These are phyloP conservation scores for Puccinia triticina DNA, from an alignment of 1,284 basidiomycete genomes.

Conservation along the genomic window DNA sequence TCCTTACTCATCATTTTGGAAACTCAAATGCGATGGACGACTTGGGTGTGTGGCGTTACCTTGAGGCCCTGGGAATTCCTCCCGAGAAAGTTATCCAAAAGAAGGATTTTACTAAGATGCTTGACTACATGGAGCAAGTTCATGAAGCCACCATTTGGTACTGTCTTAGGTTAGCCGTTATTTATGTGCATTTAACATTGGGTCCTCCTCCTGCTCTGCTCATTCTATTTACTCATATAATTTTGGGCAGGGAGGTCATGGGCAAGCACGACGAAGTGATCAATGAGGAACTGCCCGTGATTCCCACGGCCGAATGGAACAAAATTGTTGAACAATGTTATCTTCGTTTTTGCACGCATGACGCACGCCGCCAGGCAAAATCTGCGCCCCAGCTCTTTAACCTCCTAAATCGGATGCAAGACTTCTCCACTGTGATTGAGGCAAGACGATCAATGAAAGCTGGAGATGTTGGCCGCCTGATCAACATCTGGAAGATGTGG, in stretches of 20 bases:
- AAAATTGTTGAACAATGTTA: background rate
- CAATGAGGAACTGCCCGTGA: background rate
- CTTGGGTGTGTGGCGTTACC: background rate
- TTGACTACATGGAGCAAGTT: background rate
- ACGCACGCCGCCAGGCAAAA: background rate
- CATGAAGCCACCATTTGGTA: background rate
- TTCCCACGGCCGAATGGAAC: background rate
- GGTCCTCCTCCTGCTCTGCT: too few relatives aligned
- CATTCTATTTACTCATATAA: background rate
- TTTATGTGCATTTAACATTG: too few relatives aligned
- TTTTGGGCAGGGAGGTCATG: background rate
- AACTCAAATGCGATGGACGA: background rate
- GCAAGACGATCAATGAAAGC: background rate
- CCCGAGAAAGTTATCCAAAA: background rate
- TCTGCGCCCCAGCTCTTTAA: background rate
- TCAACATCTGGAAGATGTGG: constrained; percentile 1
- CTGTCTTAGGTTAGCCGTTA: background rate
- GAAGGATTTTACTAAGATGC: background rate
- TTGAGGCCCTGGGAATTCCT: background rate
- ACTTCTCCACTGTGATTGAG: background rate
- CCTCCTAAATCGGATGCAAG: background rate
- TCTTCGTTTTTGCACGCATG: background rate
- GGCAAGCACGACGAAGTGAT: background rate
- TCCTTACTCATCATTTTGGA: background rate
- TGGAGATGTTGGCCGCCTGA: too few relatives aligned